Evolutionary conservation across 2,329 filamentous ascomycete species (phyloP).

Genomic region (Teratosphaeria destructans): DNA sequence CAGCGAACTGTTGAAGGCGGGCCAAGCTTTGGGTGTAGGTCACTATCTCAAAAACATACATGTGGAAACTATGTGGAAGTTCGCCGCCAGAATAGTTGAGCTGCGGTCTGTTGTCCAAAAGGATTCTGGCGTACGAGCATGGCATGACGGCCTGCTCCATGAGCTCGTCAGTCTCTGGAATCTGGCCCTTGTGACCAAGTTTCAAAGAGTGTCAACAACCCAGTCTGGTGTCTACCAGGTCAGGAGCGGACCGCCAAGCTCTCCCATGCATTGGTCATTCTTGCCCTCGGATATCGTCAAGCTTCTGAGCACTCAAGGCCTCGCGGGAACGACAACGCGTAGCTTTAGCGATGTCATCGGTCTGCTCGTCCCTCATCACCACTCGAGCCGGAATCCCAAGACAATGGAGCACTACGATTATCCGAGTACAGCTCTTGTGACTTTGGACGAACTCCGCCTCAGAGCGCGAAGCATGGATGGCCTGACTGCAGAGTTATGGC

Average conservation of each 20-base stretch:
- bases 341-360: neutral
- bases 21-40: neutral
- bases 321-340: neutral
- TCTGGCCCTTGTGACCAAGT: conserved; percentile 1
- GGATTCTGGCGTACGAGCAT: neutral
- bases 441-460: neutral
- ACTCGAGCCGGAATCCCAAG: neutral
- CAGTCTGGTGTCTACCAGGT: neutral
- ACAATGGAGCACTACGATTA: neutral
- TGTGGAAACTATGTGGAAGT: neutral
- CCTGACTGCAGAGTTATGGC: neutral
- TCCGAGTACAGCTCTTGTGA: neutral
- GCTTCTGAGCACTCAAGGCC: neutral
- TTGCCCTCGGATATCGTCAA: conserved; percentile 1
- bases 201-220: neutral
- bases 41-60: neutral
- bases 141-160: neutral
- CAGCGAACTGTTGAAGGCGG: neutral
- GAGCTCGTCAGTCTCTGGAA: conserved; percentile 9
- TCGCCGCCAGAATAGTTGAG: neutral
- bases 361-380: neutral
- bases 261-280: conserved; percentile 6
- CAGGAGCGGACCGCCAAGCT: neutral
- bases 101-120: neutral
- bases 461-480: neutral